phyloP scores from a whole-genome alignment of 2,329 filamentous ascomycete species.

The Hypomyces rosellus region DNA sequence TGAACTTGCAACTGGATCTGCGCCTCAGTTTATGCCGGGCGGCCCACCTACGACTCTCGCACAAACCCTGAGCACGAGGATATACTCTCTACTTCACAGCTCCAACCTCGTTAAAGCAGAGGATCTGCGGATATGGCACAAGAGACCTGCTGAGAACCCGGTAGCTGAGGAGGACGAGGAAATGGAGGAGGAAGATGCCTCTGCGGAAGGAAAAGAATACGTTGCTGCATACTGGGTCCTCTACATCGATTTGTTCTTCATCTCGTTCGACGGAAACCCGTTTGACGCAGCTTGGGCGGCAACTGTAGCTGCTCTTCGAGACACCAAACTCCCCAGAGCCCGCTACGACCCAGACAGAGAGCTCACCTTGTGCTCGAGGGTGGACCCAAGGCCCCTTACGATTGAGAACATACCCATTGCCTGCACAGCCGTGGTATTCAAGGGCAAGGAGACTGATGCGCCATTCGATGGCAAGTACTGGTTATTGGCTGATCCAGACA shows the following conservation, averaged over 20 bases:
- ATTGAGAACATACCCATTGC: slow-evolving; percentile 66
- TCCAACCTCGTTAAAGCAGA: slow-evolving; percentile 59
- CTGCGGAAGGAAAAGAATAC: slow-evolving; percentile 29
- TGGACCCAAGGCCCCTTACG: slow-evolving; percentile 48
- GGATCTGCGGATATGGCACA: slow-evolving; percentile 68
- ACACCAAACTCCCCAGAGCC: slow-evolving; percentile 71
- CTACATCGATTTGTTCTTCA: slow-evolving; percentile 91
- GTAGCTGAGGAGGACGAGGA: slow-evolving; percentile 39
- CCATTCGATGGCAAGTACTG: slow-evolving; percentile 51
- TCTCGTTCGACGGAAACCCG: slow-evolving; percentile 85
- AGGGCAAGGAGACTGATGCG: slow-evolving; percentile 49
- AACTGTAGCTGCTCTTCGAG: slow-evolving; percentile 69
- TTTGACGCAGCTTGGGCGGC: slow-evolving; percentile 89
- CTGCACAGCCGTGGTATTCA: slow-evolving; percentile 73
- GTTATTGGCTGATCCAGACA: slow-evolving; percentile 83
- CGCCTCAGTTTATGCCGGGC: slow-evolving; percentile 78
- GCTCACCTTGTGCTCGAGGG: slow-evolving; percentile 65
- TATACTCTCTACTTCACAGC: slow-evolving; percentile 70
- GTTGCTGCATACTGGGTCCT: slow-evolving; percentile 90
- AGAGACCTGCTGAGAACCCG: slow-evolving; percentile 41
- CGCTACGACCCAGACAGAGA: slow-evolving; percentile 81
- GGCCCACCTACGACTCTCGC: slow-evolving; percentile 73
- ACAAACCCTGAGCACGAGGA: slow-evolving; percentile 75
- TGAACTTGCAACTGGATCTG: slow-evolving; percentile 84
- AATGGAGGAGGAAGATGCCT: slow-evolving; percentile 29